Evolutionary conservation across 179 eudicot species (phyloP).

Genomic region (Beta corolliflora): DNA sequence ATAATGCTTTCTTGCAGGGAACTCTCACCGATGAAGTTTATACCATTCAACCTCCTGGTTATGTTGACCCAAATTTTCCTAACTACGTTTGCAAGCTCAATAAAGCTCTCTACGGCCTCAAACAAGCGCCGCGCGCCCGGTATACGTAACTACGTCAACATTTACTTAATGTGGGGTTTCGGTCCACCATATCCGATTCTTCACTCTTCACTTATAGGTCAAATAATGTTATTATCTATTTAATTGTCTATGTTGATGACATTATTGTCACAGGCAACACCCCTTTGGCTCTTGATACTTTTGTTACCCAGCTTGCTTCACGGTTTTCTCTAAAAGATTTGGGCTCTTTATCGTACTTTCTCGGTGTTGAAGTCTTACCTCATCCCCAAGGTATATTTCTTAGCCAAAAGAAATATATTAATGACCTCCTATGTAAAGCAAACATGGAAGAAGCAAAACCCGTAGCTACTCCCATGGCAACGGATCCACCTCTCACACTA

Average conservation of each 20-base stretch:
- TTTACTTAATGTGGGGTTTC: no score
- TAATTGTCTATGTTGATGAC: no score
- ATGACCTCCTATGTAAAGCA: background rate
- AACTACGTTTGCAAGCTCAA: background rate
- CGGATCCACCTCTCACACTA: background rate
- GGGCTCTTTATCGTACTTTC: background rate
- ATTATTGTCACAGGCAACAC: no score
- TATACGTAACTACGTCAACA: background rate
- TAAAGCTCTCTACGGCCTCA: no score
- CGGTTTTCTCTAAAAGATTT: background rate
- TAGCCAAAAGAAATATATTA: background rate
- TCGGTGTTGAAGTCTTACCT: background rate
- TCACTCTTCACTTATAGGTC: no score
- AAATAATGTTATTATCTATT: no score
- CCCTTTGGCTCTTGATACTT: background rate
- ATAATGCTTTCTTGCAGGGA: background rate
- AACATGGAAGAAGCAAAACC: background rate
- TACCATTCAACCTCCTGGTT: background rate
- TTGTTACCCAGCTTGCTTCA: background rate
- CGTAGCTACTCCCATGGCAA: background rate
- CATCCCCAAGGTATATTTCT: background rate
- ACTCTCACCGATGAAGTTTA: no score
- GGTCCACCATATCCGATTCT: no score
- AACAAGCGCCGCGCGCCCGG: background rate
- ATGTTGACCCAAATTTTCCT: background rate